Conservation (phyloP, 495 filamentous ascomycete genomes). For the Venustampulla echinocandica region DNA sequence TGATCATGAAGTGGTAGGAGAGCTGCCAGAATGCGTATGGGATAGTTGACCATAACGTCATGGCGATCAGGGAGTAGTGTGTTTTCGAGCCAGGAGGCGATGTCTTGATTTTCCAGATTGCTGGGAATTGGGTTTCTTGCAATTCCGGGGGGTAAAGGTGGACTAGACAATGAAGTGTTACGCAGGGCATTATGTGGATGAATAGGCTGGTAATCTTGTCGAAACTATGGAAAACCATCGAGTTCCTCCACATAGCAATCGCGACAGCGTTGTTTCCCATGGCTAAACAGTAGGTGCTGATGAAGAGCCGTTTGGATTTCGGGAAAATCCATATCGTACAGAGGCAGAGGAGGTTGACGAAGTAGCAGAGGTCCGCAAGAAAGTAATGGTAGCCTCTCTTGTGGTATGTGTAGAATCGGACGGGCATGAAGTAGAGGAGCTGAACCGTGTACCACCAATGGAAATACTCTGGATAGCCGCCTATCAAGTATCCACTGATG, state of each 20-base stretch:
- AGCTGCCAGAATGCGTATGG: constrained; percentile 93
- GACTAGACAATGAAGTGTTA: constrained; percentile 82
- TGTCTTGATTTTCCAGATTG: constrained; percentile 72
- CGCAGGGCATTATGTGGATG: constrained; percentile 98
- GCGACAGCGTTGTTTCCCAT: constrained; percentile 95
- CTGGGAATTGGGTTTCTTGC: constrained; percentile 70
- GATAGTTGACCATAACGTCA: constrained; percentile 89
- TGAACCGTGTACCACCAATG: constrained; percentile 87
- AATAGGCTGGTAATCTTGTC: constrained; percentile 94
- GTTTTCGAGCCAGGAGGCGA: constrained; percentile 59
- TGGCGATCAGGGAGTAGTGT: constrained; percentile 71
- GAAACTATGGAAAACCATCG: constrained; percentile 92
- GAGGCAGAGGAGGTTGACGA: constrained; percentile 82
- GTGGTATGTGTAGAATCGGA: constrained; percentile 85
- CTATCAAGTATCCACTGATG: constrained; percentile 88
- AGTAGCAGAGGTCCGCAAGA: constrained; percentile 94
- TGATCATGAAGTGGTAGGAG: constrained; percentile 85
- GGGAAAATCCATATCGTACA: constrained; percentile 88
- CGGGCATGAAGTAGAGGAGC: constrained; percentile 89
- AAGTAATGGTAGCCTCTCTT: constrained; percentile 93
- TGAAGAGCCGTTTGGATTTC: constrained; percentile 81
- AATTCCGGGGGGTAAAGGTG: constrained; percentile 62
- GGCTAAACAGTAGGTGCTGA: constrained; percentile 84
- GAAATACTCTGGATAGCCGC: constrained; percentile 76
- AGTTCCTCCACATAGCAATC: constrained; percentile 99